Percentiles rank a stretch among this genome's conserved stretches.
phyloP scores from a whole-genome alignment of 345 rosid genomes.

The Barbarea vulgaris region DNA sequence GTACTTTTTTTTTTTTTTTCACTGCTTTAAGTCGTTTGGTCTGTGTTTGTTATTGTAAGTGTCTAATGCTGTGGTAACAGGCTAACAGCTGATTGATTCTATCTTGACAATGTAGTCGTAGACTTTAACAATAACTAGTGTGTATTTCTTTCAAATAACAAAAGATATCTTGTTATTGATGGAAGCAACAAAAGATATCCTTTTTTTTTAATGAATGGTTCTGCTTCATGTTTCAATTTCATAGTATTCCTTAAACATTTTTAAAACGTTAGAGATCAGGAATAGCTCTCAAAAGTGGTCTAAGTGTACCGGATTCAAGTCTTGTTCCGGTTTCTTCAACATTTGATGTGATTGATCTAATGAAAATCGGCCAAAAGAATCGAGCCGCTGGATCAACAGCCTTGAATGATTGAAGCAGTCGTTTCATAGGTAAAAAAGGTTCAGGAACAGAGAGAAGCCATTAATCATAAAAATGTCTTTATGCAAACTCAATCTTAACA shows the following conservation, averaged over 20 bases:
- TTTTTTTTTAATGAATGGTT: slow-evolving; percentile 39
- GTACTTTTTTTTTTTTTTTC: too few species aligned
- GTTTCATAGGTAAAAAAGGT: slow-evolving; percentile 78
- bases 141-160: too few species aligned
- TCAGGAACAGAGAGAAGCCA: slow-evolving; percentile 13
- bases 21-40: too few species aligned
- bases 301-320: slow-evolving; percentile 93
- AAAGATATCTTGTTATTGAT: slow-evolving; percentile 72
- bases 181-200: slow-evolving; percentile 98
- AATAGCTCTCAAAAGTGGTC: slow-evolving; percentile 90
- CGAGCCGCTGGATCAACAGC: slow-evolving; percentile 97
- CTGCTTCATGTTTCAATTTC: neutral
- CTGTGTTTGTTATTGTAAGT: too few species aligned
- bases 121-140: too few species aligned
- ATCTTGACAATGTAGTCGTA: too few species aligned
- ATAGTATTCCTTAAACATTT: slow-evolving; percentile 50
- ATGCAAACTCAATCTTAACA: slow-evolving; percentile 26
- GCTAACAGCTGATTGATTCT: too few species aligned
- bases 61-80: too few species aligned
- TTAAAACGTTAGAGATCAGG: slow-evolving; percentile 82
- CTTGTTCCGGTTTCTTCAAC: slow-evolving; percentile 84
- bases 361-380: slow-evolving; percentile 88
- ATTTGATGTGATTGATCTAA: slow-evolving; percentile 80
- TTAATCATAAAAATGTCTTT: neutral
- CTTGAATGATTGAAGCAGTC: slow-evolving; percentile 95